A percentile compares a stretch with the other conserved stretches of the same genome.
phyloP scores from a whole-genome alignment of 805 yeast genomes.

The Candida ipomoeae region DNA sequence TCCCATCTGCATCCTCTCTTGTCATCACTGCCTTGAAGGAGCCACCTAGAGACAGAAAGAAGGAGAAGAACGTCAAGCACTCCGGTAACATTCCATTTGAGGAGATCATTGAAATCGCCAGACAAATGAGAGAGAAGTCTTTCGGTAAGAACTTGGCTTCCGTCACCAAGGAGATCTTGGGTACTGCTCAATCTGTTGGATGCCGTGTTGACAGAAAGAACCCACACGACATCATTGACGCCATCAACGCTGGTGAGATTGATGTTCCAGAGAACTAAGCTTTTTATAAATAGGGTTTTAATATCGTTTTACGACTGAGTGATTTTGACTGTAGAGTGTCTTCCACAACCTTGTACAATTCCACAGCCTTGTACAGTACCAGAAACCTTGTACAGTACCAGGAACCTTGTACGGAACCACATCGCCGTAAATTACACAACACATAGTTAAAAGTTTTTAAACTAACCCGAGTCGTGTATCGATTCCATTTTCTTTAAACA shows the following conservation, averaged over 20 bases:
- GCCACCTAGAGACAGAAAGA: constrained; percentile 99
- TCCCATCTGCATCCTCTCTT: constrained; percentile 98
- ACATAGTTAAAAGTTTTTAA: too few species aligned
- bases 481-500: too few species aligned
- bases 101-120: constrained; percentile 95
- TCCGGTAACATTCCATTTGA: constrained; percentile 97
- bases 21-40: constrained; percentile 99
- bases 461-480: too few species aligned
- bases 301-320: constrained; percentile 30
- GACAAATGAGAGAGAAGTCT: constrained; percentile 95
- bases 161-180: constrained; percentile 97
- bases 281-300: constrained; percentile 35
- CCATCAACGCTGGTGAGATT: constrained; percentile 97
- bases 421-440: too few species aligned
- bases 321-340: constrained; percentile 2
- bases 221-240: constrained; percentile 98
- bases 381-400: too few species aligned
- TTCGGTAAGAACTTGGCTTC: constrained; percentile 97
- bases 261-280: constrained; percentile 79
- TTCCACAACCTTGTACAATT: too few species aligned
- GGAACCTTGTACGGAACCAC: too few species aligned
- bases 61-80: constrained; percentile 99
- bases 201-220: constrained; percentile 99
- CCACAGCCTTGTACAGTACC: too few species aligned
- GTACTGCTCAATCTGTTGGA: constrained; percentile 99